phyloP scores from a whole-genome alignment of 2,329 filamentous ascomycete genomes.

The Phaeosphaeriaceae sp. region DNA sequence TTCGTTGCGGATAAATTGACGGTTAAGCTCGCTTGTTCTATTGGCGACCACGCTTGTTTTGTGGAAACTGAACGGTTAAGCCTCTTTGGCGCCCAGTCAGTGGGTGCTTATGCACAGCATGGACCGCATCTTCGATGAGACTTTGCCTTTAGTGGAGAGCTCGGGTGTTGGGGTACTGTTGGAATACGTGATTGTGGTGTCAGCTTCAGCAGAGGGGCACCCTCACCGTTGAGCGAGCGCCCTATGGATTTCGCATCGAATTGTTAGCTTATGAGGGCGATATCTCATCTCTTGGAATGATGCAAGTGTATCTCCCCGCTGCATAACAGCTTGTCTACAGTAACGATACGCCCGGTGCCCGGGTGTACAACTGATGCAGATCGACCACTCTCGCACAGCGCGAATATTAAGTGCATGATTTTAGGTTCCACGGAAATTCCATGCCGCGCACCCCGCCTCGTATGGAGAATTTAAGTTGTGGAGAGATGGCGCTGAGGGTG shows the following conservation, averaged over 20 bases:
- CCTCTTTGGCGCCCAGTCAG: background rate
- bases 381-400: background rate
- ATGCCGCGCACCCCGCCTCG: constrained; percentile 9
- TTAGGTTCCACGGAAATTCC: background rate
- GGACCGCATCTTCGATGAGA: background rate
- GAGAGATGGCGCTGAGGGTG: constrained; percentile 1
- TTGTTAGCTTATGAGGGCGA: background rate
- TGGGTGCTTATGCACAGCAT: background rate
- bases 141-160: background rate
- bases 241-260: background rate
- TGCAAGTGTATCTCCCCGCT: background rate
- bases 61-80: constrained; percentile 6
- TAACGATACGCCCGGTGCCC: background rate
- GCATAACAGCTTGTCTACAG: background rate
- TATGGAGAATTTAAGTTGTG: constrained; percentile 4
- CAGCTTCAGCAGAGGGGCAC: background rate
- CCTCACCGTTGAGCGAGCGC: background rate
- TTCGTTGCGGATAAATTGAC: constrained; percentile 23
- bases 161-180: background rate
- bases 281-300: background rate
- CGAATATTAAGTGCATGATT: constrained; percentile 7
- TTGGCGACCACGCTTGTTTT: constrained; percentile 4
- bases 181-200: constrained; percentile 1
- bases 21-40: constrained; percentile 19
- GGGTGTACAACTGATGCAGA: background rate